phyloP scores from a whole-genome alignment of 2,329 filamentous ascomycete genomes.

The Cercospora sp. region DNA sequence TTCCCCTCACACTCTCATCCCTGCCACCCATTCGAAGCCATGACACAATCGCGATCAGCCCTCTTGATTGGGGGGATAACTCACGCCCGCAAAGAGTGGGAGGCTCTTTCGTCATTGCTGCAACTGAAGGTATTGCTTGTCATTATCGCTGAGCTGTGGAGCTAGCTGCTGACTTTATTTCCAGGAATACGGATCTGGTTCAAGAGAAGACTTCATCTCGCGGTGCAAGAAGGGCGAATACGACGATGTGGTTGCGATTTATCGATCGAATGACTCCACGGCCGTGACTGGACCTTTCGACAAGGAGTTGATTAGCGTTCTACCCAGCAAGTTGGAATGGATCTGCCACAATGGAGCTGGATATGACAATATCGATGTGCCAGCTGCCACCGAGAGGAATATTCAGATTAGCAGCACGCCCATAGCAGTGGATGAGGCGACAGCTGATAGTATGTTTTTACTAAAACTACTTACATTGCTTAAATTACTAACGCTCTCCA shows the following conservation, averaged over 20 bases:
- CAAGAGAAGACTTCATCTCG: slow-evolving; percentile 57
- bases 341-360: slow-evolving; percentile 49
- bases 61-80: slow-evolving; percentile 50
- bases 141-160: neutral
- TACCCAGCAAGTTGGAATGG: slow-evolving; percentile 48
- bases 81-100: slow-evolving; percentile 51
- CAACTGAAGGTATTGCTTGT: slow-evolving; percentile 35
- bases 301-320: slow-evolving; percentile 45
- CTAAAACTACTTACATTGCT: neutral
- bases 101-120: slow-evolving; percentile 40
- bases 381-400: slow-evolving; percentile 38
- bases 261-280: slow-evolving; percentile 60
- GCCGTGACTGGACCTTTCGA: slow-evolving; percentile 50
- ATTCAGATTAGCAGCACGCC: slow-evolving; percentile 52
- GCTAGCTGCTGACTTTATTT: slow-evolving; percentile 14
- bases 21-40: slow-evolving; percentile 2
- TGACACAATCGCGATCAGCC: slow-evolving; percentile 36
- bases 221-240: slow-evolving; percentile 58
- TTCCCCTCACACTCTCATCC: neutral
- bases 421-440: slow-evolving; percentile 54
- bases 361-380: slow-evolving; percentile 42
- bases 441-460: slow-evolving; percentile 41
- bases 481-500: neutral
- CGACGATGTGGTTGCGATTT: slow-evolving; percentile 58
- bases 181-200: slow-evolving; percentile 57